Conservation (phyloP, 2,329 filamentous ascomycete species). For the Tetracladium maxilliforme region DNA sequence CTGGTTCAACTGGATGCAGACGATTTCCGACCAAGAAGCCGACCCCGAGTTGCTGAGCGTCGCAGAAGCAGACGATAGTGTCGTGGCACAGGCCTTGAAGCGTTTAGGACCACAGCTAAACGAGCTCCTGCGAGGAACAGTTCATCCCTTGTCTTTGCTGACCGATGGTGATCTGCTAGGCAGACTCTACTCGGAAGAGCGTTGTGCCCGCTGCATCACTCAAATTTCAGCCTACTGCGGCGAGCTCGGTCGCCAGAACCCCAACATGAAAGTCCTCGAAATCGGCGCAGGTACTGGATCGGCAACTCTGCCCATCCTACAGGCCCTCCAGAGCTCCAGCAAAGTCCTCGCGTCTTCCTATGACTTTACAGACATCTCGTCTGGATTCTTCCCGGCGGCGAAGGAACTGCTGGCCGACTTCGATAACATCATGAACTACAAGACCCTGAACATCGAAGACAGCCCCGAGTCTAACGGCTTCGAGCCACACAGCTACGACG, state of each 20-base stretch:
- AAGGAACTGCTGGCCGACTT: constrained; percentile 2
- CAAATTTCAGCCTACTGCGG: constrained; percentile 2
- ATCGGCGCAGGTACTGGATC: constrained; percentile 9
- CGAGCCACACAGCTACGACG: not conserved
- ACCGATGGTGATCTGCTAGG: too few species aligned
- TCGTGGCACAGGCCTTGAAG: constrained; percentile 1
- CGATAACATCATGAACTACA: not conserved
- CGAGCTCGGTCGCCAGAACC: constrained; percentile 6
- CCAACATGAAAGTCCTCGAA: constrained; percentile 10
- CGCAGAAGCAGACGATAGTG: not conserved
- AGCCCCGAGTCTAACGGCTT: not conserved
- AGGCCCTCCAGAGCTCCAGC: too few species aligned
- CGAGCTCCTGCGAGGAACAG: constrained; percentile 1
- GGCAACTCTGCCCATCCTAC: constrained; percentile 3
- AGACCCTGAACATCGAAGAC: not conserved
- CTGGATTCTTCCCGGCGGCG: not conserved
- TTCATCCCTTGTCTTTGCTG: too few species aligned
- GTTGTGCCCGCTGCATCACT: too few species aligned
- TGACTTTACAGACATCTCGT: not conserved
- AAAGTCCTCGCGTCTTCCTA: not conserved
- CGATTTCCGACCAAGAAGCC: constrained; percentile 1
- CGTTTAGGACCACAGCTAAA: not conserved
- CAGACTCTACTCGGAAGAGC: too few species aligned
- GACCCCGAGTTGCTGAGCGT: constrained; percentile 1
- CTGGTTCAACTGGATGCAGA: constrained; percentile 1